Evolutionary conservation across 2,329 filamentous ascomycete species (phyloP), one percentile per base, ranked within the genome.

Genomic region (Tolypocladium cylindrosporum): DNA sequence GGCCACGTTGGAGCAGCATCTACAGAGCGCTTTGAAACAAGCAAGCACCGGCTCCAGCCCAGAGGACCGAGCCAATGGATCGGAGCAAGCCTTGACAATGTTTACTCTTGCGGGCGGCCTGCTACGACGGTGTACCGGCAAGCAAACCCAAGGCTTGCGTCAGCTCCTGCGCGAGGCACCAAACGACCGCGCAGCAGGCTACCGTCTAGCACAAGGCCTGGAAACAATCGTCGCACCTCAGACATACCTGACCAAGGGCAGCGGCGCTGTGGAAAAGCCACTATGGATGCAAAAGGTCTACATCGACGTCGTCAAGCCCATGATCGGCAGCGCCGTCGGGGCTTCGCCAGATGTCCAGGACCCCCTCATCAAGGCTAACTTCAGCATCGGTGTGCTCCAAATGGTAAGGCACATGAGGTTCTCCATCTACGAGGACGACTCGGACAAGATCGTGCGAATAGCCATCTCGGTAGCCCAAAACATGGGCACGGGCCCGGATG

Each of bases 281-380:
- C 69, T 81, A 1, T 78, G 75, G 74, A 68, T 72, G 59, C 80
- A 82, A 59, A 79, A 78, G 67, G 68, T 77, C 2, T 82, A 81
- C 64, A 70, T 75, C 53, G 71, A 77, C 54, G 66, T 80, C 9
- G 73, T 74, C 31, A 74, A 74, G 62, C 76, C 77, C 4, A 73
- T 81, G 66, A 69, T 81, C 4, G 64, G 68, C 16, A 65, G 68
- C 3, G 79, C 80, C 10, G 72, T 64, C 19, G 60, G 66, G 39
- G 60, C 64, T 21, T 63, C 72, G n/a, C 62, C 71, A 27, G 61
- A 67, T 9, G 58, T 66, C 5, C 63, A 65, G 21, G 68, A 67
- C 41, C 69, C 65, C 16, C 63, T 63, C 10, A 60, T 62, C 56
- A 72, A 66, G 59, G 69, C 67, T 1, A 78, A 77, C 59, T 77